Evolutionary conservation across 345 rosid genomes (phyloP), one percentile per base, ranked within the genome.

Genomic region (Salix arbutifolia): DNA sequence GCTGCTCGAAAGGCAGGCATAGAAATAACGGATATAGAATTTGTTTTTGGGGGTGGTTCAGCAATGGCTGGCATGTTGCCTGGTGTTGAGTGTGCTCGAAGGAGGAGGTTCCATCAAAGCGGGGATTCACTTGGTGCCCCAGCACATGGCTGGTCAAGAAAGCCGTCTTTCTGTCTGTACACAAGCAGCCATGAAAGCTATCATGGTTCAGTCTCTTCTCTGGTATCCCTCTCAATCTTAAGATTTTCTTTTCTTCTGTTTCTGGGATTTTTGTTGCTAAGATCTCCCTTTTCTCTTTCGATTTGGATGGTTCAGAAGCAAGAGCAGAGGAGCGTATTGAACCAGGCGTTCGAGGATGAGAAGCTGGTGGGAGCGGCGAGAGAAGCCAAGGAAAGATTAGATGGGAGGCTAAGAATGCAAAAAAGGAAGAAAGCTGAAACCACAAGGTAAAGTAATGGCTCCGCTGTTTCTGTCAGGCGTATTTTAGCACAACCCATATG

Each of bases 21-120:
- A 17, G 31, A 62, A 9, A 25, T 17, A 1, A 7, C 0, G 6
- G 44, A 9, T 7, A 2, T 40, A 16, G 3, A 35, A 3, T 61
- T 18, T 37, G 16, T 16, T 16, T 38, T 10, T 25, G 25, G 75
- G 56, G 14, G 28, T 69, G 31, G 19, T 69, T 69, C 19, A 33
- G 46, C 66, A 4, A 92, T 92, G 93, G 97, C 98, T 6, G 97
- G 98, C 1, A 90, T 90, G 94, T 87, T 96, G 71, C 90, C 94
- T 56, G 99, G 98, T 16, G 96, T 93, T 67, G 94, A 93, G 79
- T 84, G 88, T 75, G 97, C 97, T 2, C 82, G 98, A 50, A 83
- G 98, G 80, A 88, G 98, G 67, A 84, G 94, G 6, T 74, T 90
- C 67, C 93, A 88, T 82, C 92, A 81, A 6, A 84, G 90, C 83